These are phyloP conservation scores for Ogataea pini DNA, from an alignment of 805 yeast species.

Conservation along the genomic window DNA sequence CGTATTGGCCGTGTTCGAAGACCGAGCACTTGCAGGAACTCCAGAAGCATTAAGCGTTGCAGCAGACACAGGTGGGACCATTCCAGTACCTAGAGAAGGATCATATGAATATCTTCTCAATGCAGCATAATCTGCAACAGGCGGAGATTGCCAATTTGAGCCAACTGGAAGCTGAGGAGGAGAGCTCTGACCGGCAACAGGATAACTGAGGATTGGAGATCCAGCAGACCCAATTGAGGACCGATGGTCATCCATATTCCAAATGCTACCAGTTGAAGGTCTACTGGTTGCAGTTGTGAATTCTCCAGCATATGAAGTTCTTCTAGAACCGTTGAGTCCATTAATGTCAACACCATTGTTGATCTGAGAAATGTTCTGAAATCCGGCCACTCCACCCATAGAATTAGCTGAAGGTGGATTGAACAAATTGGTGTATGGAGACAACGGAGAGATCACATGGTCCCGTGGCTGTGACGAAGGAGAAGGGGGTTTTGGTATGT, in stretches of 20 bases:
- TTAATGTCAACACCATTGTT: conserved; percentile 1
- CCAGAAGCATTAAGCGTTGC: conserved; percentile 7
- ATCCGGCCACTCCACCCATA: conserved; percentile 1
- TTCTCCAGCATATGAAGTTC: conserved; percentile 27
- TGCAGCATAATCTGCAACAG: conserved; percentile 26
- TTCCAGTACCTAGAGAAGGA: conserved; percentile 18
- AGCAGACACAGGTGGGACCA: conserved; percentile 11
- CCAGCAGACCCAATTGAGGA: conserved; percentile 29
- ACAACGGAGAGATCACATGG: conserved; percentile 21
- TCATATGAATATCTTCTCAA: conserved; percentile 31
- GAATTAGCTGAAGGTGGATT: conserved; percentile 13
- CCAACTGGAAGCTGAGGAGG: conserved; percentile 19
- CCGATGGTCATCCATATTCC: conserved; percentile 23
- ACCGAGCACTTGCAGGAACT: conserved; percentile 1
- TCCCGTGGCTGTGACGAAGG: conserved; percentile 13
- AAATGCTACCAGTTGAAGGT: conserved; percentile 20
- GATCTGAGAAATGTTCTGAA: conserved; percentile 7
- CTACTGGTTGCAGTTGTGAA: conserved; percentile 20
- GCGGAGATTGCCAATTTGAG: conserved; percentile 27
- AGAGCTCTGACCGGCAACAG: conserved; percentile 13
- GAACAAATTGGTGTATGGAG: conserved; percentile 19
- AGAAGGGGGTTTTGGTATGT: conserved; percentile 10
- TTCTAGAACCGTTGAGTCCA: conserved; percentile 11
- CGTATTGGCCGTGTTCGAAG: conserved; percentile 1
- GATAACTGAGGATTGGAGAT: conserved; percentile 25